Evolutionary conservation across 176 grass and related monocot genomes (phyloP).

Genomic region (Elaeis guineensis): DNA sequence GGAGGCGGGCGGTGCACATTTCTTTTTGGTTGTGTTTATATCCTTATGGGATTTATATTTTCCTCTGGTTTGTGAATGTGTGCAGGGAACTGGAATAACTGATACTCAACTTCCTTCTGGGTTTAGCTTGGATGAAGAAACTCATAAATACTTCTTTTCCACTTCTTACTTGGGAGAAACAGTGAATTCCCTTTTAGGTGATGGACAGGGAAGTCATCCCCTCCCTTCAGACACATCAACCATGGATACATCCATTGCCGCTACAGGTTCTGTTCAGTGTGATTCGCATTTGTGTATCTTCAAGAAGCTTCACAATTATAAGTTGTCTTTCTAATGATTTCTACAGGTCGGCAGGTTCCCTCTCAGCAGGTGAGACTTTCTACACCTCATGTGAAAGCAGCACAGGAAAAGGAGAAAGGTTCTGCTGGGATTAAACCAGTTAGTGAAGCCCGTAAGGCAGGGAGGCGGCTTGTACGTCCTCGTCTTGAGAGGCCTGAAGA

Average conservation of each 20-base stretch:
- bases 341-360: conserved; percentile 38
- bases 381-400: conserved; percentile 39
- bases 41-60: not conserved
- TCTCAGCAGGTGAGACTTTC: conserved; percentile 21
- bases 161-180: conserved; percentile 37
- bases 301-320: too few relatives aligned
- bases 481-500: conserved; percentile 57
- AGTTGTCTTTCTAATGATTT: conserved; percentile 16
- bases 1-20: too few relatives aligned
- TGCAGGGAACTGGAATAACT: conserved; percentile 47
- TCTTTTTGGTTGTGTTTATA: too few relatives aligned
- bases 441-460: conserved; percentile 44
- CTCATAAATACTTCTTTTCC: conserved; percentile 36
- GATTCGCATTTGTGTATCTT: not conserved
- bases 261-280: conserved; percentile 33
- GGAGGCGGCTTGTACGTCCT: conserved; percentile 62
- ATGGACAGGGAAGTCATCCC: conserved; percentile 30
- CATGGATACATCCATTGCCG: conserved; percentile 22
- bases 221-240: conserved; percentile 27
- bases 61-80: conserved; percentile 7
- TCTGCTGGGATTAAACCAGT: conserved; percentile 27
- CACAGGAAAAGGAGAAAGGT: conserved; percentile 40
- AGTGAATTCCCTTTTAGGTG: conserved; percentile 39
- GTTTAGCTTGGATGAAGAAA: conserved; percentile 41
- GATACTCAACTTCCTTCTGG: conserved; percentile 54